Evolutionary conservation across 495 filamentous ascomycete genomes (phyloP), one percentile per base, ranked within the genome.

Genomic region (Penicillium maclennaniae): DNA sequence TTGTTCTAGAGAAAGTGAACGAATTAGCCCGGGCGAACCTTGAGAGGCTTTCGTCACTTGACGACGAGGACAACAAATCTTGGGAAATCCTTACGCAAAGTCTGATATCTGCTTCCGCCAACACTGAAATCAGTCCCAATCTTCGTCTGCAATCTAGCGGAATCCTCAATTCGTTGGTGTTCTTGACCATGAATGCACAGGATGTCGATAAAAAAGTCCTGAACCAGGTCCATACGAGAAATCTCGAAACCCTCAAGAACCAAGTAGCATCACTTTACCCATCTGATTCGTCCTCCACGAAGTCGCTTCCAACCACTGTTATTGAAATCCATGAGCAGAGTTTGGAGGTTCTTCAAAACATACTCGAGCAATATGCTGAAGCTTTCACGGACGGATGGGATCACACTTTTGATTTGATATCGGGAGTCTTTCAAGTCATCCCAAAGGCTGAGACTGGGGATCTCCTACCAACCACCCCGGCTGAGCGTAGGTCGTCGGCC

Each of bases 301-400:
- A 67, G 17, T 70, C 69, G n/a, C 56, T 67, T 17, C 63, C 72
- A 20, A 53, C 59, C 0, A 82, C 81, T 3, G 86, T 95, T 58
- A 67, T 88, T 19, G 88, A 95, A 28, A 87, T 96, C 15, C 93
- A 97, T 65, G 83, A 83, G 49, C 83, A 87, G 50, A 81, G 87
- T 31, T 73, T 98, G 17, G 91, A 96, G 49, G 84, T 87, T 2
- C 72, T 98, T 23, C 87, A 88, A 59, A 80, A 79, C 49, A 83
- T 96, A 16, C 74, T 98, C 7, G 93, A 97, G 60, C 87, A 92
- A 52, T 92, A 87, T 61, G 93, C 92, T 2, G 93, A 97, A 57
- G 78, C 83, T 0, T 79, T 98, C 20, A 74, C 83, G 8, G 81
- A 81, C 47, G 91, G 90, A 19, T 98, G 93, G 93, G 80, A 85